phyloP scores from a whole-genome alignment of 768 basidiomycete species.

The Russula sp. region DNA sequence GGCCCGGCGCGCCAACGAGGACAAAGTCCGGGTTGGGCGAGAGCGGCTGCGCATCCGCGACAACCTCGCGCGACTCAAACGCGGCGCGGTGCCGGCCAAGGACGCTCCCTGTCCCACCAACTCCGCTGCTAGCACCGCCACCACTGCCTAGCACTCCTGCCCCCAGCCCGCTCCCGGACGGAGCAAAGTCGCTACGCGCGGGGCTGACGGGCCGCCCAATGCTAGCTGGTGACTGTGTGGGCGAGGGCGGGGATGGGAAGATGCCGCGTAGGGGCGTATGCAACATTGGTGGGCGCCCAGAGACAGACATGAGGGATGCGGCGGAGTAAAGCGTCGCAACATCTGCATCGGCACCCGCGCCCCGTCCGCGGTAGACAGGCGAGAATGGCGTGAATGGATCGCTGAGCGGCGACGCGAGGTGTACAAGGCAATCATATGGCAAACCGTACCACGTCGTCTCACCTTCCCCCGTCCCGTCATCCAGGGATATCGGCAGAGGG shows the following conservation, averaged over 20 bases:
- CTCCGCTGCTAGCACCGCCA: background rate
- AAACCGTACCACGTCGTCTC: slow-evolving; percentile 49
- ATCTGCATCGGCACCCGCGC: slow-evolving; percentile 58
- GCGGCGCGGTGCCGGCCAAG: slow-evolving; percentile 40
- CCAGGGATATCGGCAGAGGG: slow-evolving; percentile 4
- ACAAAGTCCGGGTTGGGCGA: slow-evolving; percentile 54
- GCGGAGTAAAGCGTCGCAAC: slow-evolving; percentile 86
- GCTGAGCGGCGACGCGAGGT: slow-evolving; percentile 58
- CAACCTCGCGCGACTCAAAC: slow-evolving; percentile 73
- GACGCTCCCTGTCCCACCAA: slow-evolving; percentile 30
- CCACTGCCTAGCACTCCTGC: background rate
- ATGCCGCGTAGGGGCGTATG: slow-evolving; percentile 35
- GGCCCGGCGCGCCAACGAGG: slow-evolving; percentile 71
- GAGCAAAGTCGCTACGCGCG: slow-evolving; percentile 27
- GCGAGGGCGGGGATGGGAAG: slow-evolving; percentile 26
- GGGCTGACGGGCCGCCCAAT: slow-evolving; percentile 30
- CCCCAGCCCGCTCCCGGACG: slow-evolving; percentile 5
- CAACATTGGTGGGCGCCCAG: slow-evolving; percentile 32
- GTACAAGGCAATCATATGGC: slow-evolving; percentile 64
- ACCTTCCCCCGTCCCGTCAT: slow-evolving; percentile 26
- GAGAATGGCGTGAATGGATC: slow-evolving; percentile 46
- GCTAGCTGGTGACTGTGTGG: slow-evolving; percentile 25
- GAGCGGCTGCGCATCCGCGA: slow-evolving; percentile 64
- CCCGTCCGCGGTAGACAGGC: slow-evolving; percentile 29
- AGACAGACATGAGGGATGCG: slow-evolving; percentile 69